phyloP scores from a whole-genome alignment of 495 filamentous ascomycete genomes.

The Talaromyces nanjingensis region DNA sequence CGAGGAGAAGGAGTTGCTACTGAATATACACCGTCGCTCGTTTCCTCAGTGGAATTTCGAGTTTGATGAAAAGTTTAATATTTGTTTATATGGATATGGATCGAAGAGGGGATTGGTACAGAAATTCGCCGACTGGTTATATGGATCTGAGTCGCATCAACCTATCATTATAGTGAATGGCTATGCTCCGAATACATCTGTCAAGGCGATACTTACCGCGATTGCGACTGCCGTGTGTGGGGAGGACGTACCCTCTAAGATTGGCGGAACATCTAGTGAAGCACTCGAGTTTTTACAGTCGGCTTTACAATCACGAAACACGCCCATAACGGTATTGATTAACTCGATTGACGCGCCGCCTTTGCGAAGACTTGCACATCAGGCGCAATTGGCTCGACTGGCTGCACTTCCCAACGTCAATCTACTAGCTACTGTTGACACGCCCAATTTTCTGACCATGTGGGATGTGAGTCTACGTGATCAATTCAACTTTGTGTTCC shows the following conservation, averaged over 20 bases:
- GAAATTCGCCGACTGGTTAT: slow-evolving; percentile 68
- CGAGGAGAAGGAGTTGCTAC: slow-evolving; percentile 62
- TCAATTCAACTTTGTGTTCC: slow-evolving; percentile 79
- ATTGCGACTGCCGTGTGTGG: slow-evolving; percentile 61
- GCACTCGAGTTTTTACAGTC: slow-evolving; percentile 57
- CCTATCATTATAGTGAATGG: slow-evolving; percentile 84
- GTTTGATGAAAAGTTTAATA: slow-evolving; percentile 78
- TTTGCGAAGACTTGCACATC: slow-evolving; percentile 62
- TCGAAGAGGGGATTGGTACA: slow-evolving; percentile 74
- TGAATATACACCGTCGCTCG: slow-evolving; percentile 66
- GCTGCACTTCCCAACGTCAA: slow-evolving; percentile 66
- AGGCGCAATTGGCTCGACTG: slow-evolving; percentile 68
- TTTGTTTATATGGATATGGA: slow-evolving; percentile 89
- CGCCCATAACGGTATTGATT: slow-evolving; percentile 60
- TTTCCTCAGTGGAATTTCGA: slow-evolving; percentile 95
- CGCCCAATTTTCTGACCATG: slow-evolving; percentile 76
- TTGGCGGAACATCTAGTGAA: slow-evolving; percentile 57
- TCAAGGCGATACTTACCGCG: slow-evolving; percentile 72
- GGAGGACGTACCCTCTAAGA: slow-evolving; percentile 43
- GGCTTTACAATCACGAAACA: slow-evolving; percentile 43
- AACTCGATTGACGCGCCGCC: slow-evolving; percentile 78
- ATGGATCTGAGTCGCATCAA: slow-evolving; percentile 30
- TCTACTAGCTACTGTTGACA: slow-evolving; percentile 76
- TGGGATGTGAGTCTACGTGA: slow-evolving; percentile 81
- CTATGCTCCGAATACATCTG: slow-evolving; percentile 66